These are phyloP conservation scores for Daldinia decipiens DNA, from an alignment of 495 filamentous ascomycete genomes.

Conservation along the genomic window DNA sequence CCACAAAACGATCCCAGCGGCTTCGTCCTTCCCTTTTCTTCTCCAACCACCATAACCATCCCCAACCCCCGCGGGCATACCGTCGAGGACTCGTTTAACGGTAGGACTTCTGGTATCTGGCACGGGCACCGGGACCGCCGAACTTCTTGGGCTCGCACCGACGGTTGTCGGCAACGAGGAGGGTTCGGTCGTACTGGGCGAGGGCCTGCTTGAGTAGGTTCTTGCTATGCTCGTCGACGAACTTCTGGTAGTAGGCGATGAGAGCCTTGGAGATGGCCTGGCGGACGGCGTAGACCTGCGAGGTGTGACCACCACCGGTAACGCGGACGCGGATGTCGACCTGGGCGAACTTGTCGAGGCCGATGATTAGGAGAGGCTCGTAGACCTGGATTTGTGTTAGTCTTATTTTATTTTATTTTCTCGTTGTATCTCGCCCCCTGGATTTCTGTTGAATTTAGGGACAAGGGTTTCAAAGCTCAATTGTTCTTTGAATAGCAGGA, in stretches of 20 bases:
- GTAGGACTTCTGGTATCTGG: constrained; percentile 93
- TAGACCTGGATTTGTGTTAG: constrained; percentile 70
- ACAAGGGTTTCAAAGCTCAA: background rate
- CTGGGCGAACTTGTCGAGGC: constrained; percentile 93
- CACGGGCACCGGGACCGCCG: constrained; percentile 89
- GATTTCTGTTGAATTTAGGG: background rate
- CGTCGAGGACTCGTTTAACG: constrained; percentile 59
- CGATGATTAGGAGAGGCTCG: constrained; percentile 96
- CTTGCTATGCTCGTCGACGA: constrained; percentile 99
- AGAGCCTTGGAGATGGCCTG: constrained; percentile 98
- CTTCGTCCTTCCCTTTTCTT: constrained; percentile 10
- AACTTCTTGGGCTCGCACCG: constrained; percentile 96
- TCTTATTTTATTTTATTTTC: constrained; percentile 9
- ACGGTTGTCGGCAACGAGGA: constrained; percentile 97
- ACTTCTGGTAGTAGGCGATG: constrained; percentile 99
- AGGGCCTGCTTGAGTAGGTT: constrained; percentile 97
- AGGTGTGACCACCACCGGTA: constrained; percentile 94
- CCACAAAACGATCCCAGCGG: constrained; percentile 1
- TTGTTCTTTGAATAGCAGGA: background rate
- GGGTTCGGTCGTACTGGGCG: constrained; percentile 92
- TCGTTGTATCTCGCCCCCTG: background rate
- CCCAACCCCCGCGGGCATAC: background rate
- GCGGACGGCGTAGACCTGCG: constrained; percentile 97
- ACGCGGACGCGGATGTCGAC: constrained; percentile 99
- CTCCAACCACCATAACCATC: background rate